Percentiles rank a stretch among this genome's conserved stretches.
phyloP scores from a whole-genome alignment of 768 basidiomycete species.

The Pulveroboletus sp. region DNA sequence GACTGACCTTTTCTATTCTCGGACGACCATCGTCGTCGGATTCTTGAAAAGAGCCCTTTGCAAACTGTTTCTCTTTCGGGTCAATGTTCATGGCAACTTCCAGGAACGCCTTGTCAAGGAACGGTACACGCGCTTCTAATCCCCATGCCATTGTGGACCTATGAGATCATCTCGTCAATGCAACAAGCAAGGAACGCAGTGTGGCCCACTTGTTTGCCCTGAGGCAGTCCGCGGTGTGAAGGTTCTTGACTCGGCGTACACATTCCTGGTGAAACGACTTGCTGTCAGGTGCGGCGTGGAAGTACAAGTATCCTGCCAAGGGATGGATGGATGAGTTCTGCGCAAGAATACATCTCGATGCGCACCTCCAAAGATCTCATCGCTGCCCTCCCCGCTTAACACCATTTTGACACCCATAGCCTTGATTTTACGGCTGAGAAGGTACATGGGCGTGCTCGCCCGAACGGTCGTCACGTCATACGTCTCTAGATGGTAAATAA shows the following conservation, averaged over 20 bases:
- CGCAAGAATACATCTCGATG: not conserved
- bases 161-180: conserved; percentile 7
- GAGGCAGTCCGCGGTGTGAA: conserved; percentile 96
- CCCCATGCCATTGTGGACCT: conserved; percentile 99
- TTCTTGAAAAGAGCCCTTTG: conserved; percentile 71
- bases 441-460: conserved; percentile 98
- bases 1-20: conserved; percentile 88
- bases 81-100: conserved; percentile 92
- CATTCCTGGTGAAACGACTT: conserved; percentile 93
- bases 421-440: conserved; percentile 97
- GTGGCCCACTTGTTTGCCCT: conserved; percentile 91
- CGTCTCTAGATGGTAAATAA: conserved; percentile 97
- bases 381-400: conserved; percentile 93
- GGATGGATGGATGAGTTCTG: conserved; percentile 5
- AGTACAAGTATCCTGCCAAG: conserved; percentile 88
- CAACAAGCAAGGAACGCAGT: not conserved
- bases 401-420: conserved; percentile 99
- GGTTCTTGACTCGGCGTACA: conserved; percentile 92
- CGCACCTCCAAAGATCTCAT: conserved; percentile 93
- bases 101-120: conserved; percentile 95
- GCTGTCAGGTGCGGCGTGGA: conserved; percentile 94
- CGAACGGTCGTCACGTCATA: conserved; percentile 99
- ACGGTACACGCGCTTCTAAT: conserved; percentile 96
- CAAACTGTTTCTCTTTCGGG: conserved; percentile 85
- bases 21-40: conserved; percentile 84